phyloP scores from a whole-genome alignment of 192 early-diverging fungal species.

The Martensiomyces pterosporus region DNA sequence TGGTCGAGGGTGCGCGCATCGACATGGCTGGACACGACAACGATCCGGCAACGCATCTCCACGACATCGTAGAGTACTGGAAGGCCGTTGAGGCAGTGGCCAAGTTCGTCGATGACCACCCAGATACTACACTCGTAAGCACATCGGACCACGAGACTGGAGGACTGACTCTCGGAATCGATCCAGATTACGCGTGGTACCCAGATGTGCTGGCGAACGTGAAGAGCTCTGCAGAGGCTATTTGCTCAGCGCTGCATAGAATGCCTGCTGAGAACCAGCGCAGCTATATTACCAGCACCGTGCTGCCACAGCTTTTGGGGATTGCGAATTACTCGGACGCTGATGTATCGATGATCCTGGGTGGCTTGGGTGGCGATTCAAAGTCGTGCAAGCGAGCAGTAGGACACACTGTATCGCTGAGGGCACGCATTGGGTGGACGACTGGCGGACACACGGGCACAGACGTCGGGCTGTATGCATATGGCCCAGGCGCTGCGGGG shows the following conservation, averaged over 20 bases:
- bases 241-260: slow-evolving; percentile 11
- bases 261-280: neutral
- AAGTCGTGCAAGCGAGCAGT: slow-evolving; percentile 24
- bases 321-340: slow-evolving; percentile 21
- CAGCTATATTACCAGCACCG: slow-evolving; percentile 1
- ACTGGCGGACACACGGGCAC: slow-evolving; percentile 91
- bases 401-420: slow-evolving; percentile 18
- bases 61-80: slow-evolving; percentile 59
- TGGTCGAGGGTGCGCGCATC: slow-evolving; percentile 62
- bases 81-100: slow-evolving; percentile 47
- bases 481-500: slow-evolving; percentile 37
- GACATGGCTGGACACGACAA: slow-evolving; percentile 59
- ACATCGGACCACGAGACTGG: slow-evolving; percentile 66
- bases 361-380: neutral
- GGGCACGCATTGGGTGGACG: slow-evolving; percentile 57
- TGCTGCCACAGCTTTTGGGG: slow-evolving; percentile 29
- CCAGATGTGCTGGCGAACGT: slow-evolving; percentile 32
- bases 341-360: slow-evolving; percentile 12
- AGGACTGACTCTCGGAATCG: slow-evolving; percentile 50
- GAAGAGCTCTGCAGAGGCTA: slow-evolving; percentile 23
- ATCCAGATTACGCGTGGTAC: slow-evolving; percentile 55
- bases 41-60: slow-evolving; percentile 57
- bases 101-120: slow-evolving; percentile 43
- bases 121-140: slow-evolving; percentile 52
- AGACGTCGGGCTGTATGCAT: slow-evolving; percentile 80